Percentiles rank a stretch among this genome's conserved stretches.
phyloP scores from a whole-genome alignment of 148 eudicot genomes.

The Polygonum aviculare region DNA sequence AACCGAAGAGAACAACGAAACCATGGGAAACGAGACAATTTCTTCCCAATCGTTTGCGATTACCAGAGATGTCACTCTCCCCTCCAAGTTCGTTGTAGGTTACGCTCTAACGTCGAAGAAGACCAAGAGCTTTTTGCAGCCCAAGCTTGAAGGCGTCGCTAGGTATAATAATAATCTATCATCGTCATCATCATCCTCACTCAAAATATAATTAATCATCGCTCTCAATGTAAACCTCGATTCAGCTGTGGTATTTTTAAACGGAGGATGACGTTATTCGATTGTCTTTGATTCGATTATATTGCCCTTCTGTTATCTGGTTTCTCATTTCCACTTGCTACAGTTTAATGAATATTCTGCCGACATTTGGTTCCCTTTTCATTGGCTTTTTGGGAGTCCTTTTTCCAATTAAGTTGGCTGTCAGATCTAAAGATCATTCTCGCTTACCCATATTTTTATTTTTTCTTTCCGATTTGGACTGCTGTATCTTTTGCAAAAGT shows the following conservation, averaged over 20 bases:
- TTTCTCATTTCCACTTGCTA: not conserved
- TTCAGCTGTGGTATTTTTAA: not conserved
- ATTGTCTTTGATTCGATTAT: not conserved
- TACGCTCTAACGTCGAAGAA: slow-evolving; percentile 69
- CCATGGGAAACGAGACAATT: slow-evolving; percentile 16
- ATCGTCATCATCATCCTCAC: too few species aligned
- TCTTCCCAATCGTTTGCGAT: slow-evolving; percentile 11
- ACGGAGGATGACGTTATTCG: too few species aligned
- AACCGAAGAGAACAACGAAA: slow-evolving; percentile 7
- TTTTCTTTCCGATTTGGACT: not conserved
- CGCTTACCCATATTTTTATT: not conserved
- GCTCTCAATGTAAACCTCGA: not conserved
- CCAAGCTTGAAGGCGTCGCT: slow-evolving; percentile 46
- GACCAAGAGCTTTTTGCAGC: slow-evolving; percentile 67
- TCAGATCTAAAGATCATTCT: not conserved
- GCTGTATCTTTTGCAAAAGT: not conserved
- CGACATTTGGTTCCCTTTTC: not conserved
- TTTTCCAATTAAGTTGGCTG: not conserved
- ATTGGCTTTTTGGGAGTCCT: not conserved
- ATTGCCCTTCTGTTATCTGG: not conserved
- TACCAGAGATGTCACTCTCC: slow-evolving; percentile 25
- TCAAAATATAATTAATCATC: not conserved
- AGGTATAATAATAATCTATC: slow-evolving; percentile 22
- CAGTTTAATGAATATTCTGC: slow-evolving; percentile 6
- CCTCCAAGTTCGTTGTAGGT: slow-evolving; percentile 48